These are phyloP conservation scores for Fusarium temperatum DNA, from an alignment of 2,329 filamentous ascomycete species.

Conservation along the genomic window DNA sequence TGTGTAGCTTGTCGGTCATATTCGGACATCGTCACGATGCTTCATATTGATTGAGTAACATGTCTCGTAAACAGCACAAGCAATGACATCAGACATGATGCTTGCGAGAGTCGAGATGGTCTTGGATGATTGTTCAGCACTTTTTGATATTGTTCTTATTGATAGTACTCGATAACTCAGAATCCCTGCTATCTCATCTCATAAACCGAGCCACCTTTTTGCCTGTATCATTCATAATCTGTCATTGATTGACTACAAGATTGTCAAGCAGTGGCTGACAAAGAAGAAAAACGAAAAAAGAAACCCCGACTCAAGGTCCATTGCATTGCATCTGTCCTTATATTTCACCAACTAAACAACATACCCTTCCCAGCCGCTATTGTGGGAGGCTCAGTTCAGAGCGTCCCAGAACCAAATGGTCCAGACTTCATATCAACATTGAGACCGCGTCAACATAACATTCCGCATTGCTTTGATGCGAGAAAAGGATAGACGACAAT, in stretches of 20 bases:
- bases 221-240: slow-evolving; percentile 22
- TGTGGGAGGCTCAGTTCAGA: background rate
- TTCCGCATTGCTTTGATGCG: background rate
- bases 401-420: background rate
- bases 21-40: background rate
- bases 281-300: slow-evolving; percentile 7
- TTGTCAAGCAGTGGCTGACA: background rate
- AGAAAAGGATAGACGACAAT: slow-evolving; percentile 18
- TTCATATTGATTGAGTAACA: background rate
- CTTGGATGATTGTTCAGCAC: background rate
- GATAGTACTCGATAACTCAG: background rate
- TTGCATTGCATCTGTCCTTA: background rate
- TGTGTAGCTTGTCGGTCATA: background rate
- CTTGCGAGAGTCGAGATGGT: background rate
- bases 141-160: slow-evolving; percentile 10
- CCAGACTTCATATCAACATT: background rate
- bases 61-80: background rate
- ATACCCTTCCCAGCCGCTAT: background rate
- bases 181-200: background rate
- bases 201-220: slow-evolving; percentile 19
- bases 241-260: slow-evolving; percentile 8
- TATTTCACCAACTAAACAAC: background rate
- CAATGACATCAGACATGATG: background rate
- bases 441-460: background rate
- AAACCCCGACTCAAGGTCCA: background rate